Conservation (phyloP, 129 eudicot genomes). For the Helianthus tuberosus region DNA sequence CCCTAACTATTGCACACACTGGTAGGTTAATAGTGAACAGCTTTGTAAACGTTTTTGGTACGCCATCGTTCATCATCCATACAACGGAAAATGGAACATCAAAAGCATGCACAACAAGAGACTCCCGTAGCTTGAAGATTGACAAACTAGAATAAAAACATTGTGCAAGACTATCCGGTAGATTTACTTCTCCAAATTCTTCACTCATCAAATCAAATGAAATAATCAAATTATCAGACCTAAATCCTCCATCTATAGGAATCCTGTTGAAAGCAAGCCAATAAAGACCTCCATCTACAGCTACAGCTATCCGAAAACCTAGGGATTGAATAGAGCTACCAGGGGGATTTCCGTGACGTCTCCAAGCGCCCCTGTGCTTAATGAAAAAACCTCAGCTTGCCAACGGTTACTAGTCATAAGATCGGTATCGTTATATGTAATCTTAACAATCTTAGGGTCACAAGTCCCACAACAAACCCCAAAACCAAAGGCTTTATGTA, state of each 20-base stretch:
- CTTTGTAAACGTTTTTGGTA: background rate
- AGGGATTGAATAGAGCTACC: background rate
- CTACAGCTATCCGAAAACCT: background rate
- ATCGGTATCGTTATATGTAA: background rate
- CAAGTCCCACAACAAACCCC: slow-evolving; percentile 9
- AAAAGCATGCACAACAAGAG: background rate
- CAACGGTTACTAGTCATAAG: background rate
- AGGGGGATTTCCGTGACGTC: background rate
- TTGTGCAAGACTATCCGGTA: background rate
- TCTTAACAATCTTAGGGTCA: slow-evolving; percentile 19
- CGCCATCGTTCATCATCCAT: slow-evolving; percentile 9
- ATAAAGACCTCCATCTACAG: background rate
- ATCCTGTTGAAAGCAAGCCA: background rate
- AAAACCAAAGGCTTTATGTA: background rate
- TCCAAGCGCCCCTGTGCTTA: background rate
- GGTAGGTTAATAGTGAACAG: background rate
- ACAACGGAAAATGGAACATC: background rate
- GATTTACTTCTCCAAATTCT: background rate
- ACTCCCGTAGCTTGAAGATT: background rate
- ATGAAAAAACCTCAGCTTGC: slow-evolving; percentile 3
- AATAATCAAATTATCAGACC: background rate
- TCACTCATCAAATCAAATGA: slow-evolving; percentile 17
- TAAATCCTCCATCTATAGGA: background rate
- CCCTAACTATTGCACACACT: background rate
- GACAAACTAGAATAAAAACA: background rate